A percentile compares a stretch with the other conserved stretches of the same genome.
Conservation (phyloP, 257 asterid genomes). For the Solanum ossicruentum region DNA sequence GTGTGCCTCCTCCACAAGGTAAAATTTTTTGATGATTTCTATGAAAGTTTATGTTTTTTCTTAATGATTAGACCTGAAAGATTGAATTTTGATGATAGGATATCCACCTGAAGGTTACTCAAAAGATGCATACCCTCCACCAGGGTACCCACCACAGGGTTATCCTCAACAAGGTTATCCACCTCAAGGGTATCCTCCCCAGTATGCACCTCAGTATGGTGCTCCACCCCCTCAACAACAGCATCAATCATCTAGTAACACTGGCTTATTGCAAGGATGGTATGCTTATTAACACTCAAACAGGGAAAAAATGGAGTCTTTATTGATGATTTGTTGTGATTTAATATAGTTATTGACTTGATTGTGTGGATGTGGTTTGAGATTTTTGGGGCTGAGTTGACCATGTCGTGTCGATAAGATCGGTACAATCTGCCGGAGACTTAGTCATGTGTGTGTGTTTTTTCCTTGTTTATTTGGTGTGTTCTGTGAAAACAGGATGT, state of each 20-base stretch:
- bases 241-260: constrained; percentile 16
- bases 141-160: constrained; percentile 54
- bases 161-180: constrained; percentile 26
- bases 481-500: background rate
- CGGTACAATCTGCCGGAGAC: background rate
- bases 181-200: constrained; percentile 40
- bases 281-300: background rate
- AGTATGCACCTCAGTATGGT: constrained; percentile 33
- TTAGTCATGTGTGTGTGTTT: background rate
- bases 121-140: constrained; percentile 72
- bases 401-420: background rate
- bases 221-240: constrained; percentile 41
- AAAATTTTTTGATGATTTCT: background rate
- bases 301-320: background rate
- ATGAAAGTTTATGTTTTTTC: background rate
- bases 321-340: background rate
- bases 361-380: background rate
- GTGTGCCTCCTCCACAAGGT: constrained; percentile 76
- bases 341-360: background rate
- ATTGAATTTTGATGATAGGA: constrained; percentile 10
- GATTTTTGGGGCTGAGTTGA: background rate
- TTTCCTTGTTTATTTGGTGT: background rate
- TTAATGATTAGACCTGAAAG: background rate
- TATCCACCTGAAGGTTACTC: constrained; percentile 67
- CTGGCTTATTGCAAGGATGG: constrained; percentile 64